Conservation (phyloP, 441 rosid genomes). For the Raphanus hybrid region DNA sequence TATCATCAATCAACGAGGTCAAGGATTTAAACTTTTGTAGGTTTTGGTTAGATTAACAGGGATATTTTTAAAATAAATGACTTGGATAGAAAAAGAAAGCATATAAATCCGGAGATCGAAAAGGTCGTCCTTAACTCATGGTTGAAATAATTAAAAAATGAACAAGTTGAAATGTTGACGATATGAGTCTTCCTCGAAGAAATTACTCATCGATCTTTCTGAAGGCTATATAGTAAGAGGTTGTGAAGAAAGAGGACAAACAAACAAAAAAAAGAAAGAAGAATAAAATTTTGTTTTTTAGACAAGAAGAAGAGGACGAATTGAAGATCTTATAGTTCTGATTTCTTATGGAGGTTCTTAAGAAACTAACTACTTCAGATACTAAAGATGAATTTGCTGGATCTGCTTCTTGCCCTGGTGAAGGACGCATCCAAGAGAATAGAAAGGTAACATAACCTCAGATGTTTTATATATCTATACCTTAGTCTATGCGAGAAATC, state of each 20-base stretch:
- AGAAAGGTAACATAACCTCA: constrained; percentile 6
- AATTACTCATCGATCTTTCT: constrained; percentile 10
- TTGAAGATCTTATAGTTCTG: not conserved
- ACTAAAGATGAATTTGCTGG: constrained; percentile 16
- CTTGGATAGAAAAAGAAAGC: not conserved
- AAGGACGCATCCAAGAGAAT: constrained; percentile 8
- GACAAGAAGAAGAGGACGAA: constrained; percentile 1
- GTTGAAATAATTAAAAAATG: constrained; percentile 13
- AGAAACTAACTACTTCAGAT: constrained; percentile 35
- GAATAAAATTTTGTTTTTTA: not conserved
- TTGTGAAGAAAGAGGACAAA: constrained; percentile 15
- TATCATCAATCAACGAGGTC: constrained; percentile 17
- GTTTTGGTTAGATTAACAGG: not conserved
- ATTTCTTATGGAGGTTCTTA: constrained; percentile 31
- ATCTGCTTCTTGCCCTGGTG: not conserved
- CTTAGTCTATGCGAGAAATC: not conserved
- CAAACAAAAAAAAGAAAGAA: not conserved
- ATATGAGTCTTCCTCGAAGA: constrained; percentile 34
- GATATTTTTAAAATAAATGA: constrained; percentile 3
- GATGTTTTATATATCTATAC: not conserved
- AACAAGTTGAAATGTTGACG: constrained; percentile 53
- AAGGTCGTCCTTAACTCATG: constrained; percentile 21
- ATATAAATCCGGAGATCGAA: constrained; percentile 17
- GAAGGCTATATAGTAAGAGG: constrained; percentile 17
- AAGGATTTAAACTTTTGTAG: not conserved